Conservation (phyloP, 805 yeast genomes). For the Barnettozyma californica region DNA sequence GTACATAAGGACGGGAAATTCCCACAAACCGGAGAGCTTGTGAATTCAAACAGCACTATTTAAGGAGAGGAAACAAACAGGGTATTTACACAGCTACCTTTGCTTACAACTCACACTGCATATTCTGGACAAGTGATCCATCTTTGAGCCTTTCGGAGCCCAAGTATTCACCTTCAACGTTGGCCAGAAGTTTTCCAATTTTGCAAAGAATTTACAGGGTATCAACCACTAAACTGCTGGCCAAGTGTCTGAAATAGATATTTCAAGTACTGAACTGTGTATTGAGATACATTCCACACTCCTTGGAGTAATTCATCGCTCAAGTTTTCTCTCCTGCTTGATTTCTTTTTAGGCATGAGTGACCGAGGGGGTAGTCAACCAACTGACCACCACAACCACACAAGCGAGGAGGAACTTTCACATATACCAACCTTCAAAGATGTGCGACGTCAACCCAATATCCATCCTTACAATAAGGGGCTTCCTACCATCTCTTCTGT, state of each 20-base stretch:
- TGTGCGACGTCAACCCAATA: background rate
- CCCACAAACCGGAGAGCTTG: background rate
- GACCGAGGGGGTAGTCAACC: background rate
- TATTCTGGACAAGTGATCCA: too few relatives aligned
- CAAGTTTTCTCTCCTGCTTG: background rate
- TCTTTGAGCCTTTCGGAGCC: background rate
- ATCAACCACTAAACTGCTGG: too few relatives aligned
- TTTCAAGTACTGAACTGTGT: background rate
- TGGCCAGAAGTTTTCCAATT: background rate
- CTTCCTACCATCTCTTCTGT: conserved; percentile 17
- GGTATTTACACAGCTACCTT: background rate
- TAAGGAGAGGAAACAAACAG: background rate
- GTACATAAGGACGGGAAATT: background rate
- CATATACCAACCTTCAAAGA: background rate
- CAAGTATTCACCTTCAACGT: too few relatives aligned
- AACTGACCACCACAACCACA: background rate
- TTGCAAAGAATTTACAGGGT: background rate
- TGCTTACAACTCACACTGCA: background rate
- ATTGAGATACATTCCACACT: background rate
- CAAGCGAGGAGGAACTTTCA: background rate
- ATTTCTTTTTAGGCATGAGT: background rate
- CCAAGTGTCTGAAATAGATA: background rate
- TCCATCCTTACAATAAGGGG: background rate
- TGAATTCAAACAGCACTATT: background rate
- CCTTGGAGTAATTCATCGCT: background rate